Base-by-base conservation (phyloP, 2,329 filamentous ascomycete species). In the Biscogniauxia marginata region DNA sequence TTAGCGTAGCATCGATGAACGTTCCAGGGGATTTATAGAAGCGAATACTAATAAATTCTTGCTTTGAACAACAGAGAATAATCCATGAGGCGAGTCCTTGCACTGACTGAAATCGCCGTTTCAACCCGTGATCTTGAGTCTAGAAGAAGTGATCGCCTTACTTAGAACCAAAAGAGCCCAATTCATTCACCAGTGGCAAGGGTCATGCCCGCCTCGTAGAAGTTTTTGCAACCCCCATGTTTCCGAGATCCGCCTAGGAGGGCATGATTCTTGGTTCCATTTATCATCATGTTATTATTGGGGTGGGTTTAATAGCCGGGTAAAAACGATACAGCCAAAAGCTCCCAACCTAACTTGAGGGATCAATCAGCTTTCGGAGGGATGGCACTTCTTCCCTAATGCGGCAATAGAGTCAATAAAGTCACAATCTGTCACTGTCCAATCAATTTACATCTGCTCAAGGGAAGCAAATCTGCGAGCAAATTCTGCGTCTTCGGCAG, bases 251-350 rank as follows among this genome's bases (percentile, higher is more conserved):
- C 58, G 30, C 46, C 46, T 57, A 55, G 56, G 54, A 59, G 55
- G 55, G 59, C 51, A 46, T 61, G 49, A 50, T 54, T 59, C 63
- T 55, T 61, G 63, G 63, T 63, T 6, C 57, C 53, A 64, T 66
- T 57, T 65, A 63, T 61, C 45, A 46, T 48, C 53, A 56, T 54
- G 54, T 60, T 67, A 58, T 63, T 55, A 67, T 68, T 68, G 66
- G 66, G 58, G 62, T 61, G 30, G 52, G 56, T 59, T 63, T 63
- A 65, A 64, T 65, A 65, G 59, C 66, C 66, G 66, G 66, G 63
- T 68, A 68, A 68, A 68, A 58, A 45, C 56, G 55, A 64, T 66
- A 67, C 64, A 67, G 65, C 66, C 66, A 67, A 65, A 68, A 66
- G 57, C 56, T 52, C 49, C 53, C 49, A 57, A 60, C 54, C 56